phyloP scores from a whole-genome alignment of 306 rosid species.

The Lotus japonicus region DNA sequence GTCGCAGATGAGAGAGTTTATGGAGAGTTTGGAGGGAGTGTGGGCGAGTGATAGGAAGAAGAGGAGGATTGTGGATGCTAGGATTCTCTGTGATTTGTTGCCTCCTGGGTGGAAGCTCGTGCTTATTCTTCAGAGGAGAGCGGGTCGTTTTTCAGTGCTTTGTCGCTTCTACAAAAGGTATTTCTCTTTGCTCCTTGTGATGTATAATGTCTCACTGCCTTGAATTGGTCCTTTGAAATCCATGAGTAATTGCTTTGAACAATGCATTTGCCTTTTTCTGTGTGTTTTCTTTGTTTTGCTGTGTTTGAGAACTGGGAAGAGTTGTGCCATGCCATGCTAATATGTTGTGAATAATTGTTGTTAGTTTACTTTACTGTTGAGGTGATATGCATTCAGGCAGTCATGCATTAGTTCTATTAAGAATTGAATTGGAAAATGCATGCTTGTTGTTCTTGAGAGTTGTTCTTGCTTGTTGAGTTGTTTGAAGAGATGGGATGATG shows the following conservation, averaged over 20 bases:
- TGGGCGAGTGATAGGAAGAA: slow-evolving; percentile 64
- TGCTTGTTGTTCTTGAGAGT: too few relatives aligned
- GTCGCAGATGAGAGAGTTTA: slow-evolving; percentile 41
- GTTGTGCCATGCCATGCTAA: background rate
- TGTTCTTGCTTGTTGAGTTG: too few relatives aligned
- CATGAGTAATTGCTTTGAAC: background rate
- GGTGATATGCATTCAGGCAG: too few relatives aligned
- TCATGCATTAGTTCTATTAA: too few relatives aligned
- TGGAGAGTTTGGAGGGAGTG: slow-evolving; percentile 53
- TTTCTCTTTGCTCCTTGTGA: slow-evolving; percentile 7
- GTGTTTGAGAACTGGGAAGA: background rate
- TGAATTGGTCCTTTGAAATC: background rate
- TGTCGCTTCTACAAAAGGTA: slow-evolving; percentile 75
- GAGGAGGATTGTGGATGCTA: slow-evolving; percentile 58
- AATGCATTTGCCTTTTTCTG: background rate
- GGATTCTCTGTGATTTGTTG: slow-evolving; percentile 31
- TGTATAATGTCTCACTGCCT: background rate
- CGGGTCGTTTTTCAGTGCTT: slow-evolving; percentile 28
- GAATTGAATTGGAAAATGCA: too few relatives aligned
- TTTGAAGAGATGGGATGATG: too few relatives aligned
- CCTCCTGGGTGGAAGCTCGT: slow-evolving; percentile 65
- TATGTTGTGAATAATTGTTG: background rate
- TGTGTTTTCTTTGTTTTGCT: background rate
- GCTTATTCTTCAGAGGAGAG: slow-evolving; percentile 45
- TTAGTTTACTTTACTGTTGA: too few relatives aligned